Percentiles rank a stretch among this genome's conserved stretches.
Conservation (phyloP, 768 basidiomycete genomes). For the Xerocomus brunneocitrinus region DNA sequence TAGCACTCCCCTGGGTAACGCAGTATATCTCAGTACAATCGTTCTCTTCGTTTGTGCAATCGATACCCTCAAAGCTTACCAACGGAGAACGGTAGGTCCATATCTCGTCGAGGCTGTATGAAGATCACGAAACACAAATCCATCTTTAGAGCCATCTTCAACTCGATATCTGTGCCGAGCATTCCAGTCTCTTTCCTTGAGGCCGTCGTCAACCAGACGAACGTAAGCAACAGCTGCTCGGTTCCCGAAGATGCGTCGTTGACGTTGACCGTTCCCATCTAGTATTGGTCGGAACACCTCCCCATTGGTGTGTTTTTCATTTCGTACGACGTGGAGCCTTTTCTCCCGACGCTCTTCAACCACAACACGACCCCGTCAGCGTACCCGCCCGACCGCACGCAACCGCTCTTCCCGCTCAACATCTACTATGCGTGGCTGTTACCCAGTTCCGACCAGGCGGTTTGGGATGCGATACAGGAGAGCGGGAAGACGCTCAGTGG, state of each 20-base stretch:
- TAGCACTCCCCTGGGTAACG: slow-evolving; percentile 8
- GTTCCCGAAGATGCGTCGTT: background rate
- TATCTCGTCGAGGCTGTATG: background rate
- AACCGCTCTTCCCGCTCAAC: slow-evolving; percentile 40
- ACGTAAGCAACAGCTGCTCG: slow-evolving; percentile 2
- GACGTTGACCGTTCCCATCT: background rate
- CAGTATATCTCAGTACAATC: slow-evolving; percentile 8
- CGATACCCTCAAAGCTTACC: background rate
- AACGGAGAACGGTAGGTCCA: slow-evolving; percentile 1
- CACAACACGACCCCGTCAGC: slow-evolving; percentile 38
- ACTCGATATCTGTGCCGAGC: slow-evolving; percentile 2
- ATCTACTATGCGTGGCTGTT: slow-evolving; percentile 32
- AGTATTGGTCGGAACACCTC: slow-evolving; percentile 10
- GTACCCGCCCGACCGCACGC: slow-evolving; percentile 41
- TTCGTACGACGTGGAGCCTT: slow-evolving; percentile 42
- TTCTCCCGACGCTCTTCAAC: slow-evolving; percentile 39
- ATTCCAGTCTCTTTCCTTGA: slow-evolving; percentile 15
- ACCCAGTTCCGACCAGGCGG: background rate
- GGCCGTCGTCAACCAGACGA: slow-evolving; percentile 12
- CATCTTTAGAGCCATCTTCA: slow-evolving; percentile 3
- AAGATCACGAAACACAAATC: background rate
- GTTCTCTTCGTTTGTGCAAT: slow-evolving; percentile 14
- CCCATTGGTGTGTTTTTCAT: background rate
- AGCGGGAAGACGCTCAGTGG: slow-evolving; percentile 36
- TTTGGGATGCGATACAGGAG: slow-evolving; percentile 35